phyloP scores from a whole-genome alignment of 257 asterid species.

The Ilex asprella region DNA sequence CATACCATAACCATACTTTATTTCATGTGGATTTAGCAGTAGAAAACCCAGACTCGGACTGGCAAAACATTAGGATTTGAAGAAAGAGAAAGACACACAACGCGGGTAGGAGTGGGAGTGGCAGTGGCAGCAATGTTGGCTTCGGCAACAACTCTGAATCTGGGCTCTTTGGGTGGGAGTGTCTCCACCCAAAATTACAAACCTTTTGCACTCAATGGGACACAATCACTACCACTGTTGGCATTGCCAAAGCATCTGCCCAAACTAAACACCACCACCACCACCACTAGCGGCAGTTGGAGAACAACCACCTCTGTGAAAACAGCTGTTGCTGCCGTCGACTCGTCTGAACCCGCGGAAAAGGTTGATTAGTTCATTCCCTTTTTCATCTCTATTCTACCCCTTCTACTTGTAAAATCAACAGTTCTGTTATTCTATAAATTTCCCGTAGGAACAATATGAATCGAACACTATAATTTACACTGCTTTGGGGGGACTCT shows the following conservation, averaged over 20 bases:
- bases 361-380: slow-evolving; percentile 34
- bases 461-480: not conserved
- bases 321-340: slow-evolving; percentile 67
- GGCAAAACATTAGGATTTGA: too few relatives aligned
- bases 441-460: too few relatives aligned
- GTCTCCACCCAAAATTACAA: slow-evolving; percentile 29
- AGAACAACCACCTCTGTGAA: slow-evolving; percentile 30
- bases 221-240: slow-evolving; percentile 23
- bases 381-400: not conserved
- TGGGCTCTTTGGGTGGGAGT: slow-evolving; percentile 49
- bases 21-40: too few relatives aligned
- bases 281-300: slow-evolving; percentile 16
- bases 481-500: too few relatives aligned
- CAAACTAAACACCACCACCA: slow-evolving; percentile 7
- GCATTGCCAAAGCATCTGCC: slow-evolving; percentile 31
- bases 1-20: not conserved
- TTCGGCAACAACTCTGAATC: slow-evolving; percentile 49
- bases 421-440: not conserved
- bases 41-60: too few relatives aligned
- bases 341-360: slow-evolving; percentile 52
- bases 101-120: not conserved
- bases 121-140: slow-evolving; percentile 45
- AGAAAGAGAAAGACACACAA: not conserved
- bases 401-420: not conserved
- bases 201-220: slow-evolving; percentile 31